Evolutionary conservation across 2,329 filamentous ascomycete genomes (phyloP), one percentile per base, ranked within the genome.

Genomic region (Aurifilum marmelostoma): DNA sequence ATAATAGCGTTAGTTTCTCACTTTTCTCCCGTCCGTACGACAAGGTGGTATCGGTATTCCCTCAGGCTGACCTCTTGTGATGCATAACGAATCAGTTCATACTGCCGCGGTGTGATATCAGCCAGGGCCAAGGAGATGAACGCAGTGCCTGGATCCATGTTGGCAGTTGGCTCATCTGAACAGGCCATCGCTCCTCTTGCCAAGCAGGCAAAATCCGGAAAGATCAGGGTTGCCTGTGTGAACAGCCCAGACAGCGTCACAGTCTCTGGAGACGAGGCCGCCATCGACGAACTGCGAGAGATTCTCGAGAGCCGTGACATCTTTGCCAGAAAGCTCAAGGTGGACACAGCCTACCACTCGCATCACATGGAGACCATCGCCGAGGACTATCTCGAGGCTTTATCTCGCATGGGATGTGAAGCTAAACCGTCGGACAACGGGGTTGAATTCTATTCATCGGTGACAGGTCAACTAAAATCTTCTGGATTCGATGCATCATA

Each of bases 341-440:
- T 80, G 9, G 74, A 78, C 37, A 75, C 73, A 12, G 79, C 80
- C 0, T 82, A 82, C 68, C 80, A 82, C 71, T 80, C 79, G 2
- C 75, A 75, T 24, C 75, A 79, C 58, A 79, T 79, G 76, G 70
- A 73, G 50, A 54, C 68, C 2, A 72, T 76, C 16, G 73, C 74
- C 1, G 69, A 68, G 34, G 69, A 69, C 43, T 78, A 78, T 37
- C 64, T 21, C 39, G 6, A 18, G 47, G 24, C 50, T n/a, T 65
- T 73, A 1, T 41, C 29, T 32, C 27, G 32, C 11, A 50, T 43
- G 29, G 41, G 7, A 9, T 29, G 37, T 29, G 24, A 29, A 54
- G 14, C 29, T 24, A n/a, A 32, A 14, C 43, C 24, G 21, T 14
- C 21, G 14, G 24, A 34, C 34, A 34, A 34, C 34, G 16, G 11